Evolutionary conservation across 768 basidiomycete species (phyloP).

Genomic region (Gautieria morchelliformis): DNA sequence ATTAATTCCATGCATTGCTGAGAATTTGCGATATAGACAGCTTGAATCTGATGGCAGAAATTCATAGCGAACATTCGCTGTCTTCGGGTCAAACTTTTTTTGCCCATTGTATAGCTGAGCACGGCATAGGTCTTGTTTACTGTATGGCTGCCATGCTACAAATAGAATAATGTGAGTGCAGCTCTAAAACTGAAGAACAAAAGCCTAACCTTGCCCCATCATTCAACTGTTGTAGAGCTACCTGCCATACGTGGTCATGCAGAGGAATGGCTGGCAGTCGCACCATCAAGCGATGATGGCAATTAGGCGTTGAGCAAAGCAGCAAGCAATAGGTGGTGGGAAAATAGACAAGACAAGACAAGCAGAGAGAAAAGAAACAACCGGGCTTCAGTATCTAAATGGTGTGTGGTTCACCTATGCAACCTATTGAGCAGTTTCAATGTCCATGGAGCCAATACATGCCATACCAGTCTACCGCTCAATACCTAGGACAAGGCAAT

Average conservation of each 20-base stretch:
- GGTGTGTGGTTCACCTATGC: too few species aligned
- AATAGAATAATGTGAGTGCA: background rate
- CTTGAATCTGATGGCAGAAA: conserved; percentile 18
- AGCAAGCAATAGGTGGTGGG: too few species aligned
- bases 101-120: background rate
- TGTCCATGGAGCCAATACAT: too few species aligned
- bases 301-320: too few species aligned
- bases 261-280: background rate
- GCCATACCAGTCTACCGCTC: too few species aligned
- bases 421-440: too few species aligned
- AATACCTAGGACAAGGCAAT: too few species aligned
- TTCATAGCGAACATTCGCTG: conserved; percentile 14
- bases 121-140: conserved; percentile 7
- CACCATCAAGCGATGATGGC: too few species aligned
- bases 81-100: background rate
- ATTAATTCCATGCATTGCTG: background rate
- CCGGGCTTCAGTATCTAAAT: too few species aligned
- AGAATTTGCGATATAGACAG: conserved; percentile 1
- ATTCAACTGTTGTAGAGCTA: conserved; percentile 1
- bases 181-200: background rate
- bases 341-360: too few species aligned
- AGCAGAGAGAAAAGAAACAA: too few species aligned
- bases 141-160: conserved; percentile 13
- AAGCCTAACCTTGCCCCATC: background rate
- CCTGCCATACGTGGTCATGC: conserved; percentile 18